Evolutionary conservation across 1,284 basidiomycete species (phyloP), one percentile per base, ranked within the genome.

Genomic region (Leccinum solheimii): DNA sequence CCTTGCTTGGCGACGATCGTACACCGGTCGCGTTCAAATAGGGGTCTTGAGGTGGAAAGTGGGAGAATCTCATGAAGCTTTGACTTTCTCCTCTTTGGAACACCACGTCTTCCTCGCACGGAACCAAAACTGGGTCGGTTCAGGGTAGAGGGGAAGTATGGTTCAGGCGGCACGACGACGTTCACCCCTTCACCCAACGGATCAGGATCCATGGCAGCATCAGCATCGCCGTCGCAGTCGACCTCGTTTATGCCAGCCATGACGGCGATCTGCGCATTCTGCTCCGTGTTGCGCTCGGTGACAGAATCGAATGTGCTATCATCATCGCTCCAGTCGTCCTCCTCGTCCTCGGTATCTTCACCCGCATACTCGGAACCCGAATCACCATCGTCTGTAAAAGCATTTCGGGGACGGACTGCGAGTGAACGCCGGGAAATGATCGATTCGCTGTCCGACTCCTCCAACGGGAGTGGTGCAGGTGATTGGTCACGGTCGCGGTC

Each of bases 21-120:
- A 75, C 95, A 98, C 21, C 97, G 82, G 73, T 99, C 96, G 59
- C 94, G 84, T 69, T 95, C 90, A 77, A 96, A 98, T 27, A 86
- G 71, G 0, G 97, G 95, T 11, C 95, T 83, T 5, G 86, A 86
- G 0, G 90, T 92, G 51, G 80, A 72, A 21, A 91, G 77, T 0
- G 83, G 81, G 36, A 93, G 76, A 5, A 83, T 79, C 53, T 91
- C 90, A 61, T 85, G 83, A 36, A 79, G 77, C 59, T 79, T 81
- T 23, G 83, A 80, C 51, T 84, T 84, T 72, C 86, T 91, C 56
- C 86, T 79, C 59, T 86, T 80, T 26, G 83, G 80, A 8, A 79
- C 81, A 58, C 82, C 83, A 49, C 83, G 79, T 56, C 76, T 81
- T 14, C 76, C 76, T 32, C 79, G 69, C 13, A 55, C 56, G 26